These are phyloP conservation scores for Blastosporella zonata DNA, from an alignment of 1,284 basidiomycete genomes.

Conservation along the genomic window DNA sequence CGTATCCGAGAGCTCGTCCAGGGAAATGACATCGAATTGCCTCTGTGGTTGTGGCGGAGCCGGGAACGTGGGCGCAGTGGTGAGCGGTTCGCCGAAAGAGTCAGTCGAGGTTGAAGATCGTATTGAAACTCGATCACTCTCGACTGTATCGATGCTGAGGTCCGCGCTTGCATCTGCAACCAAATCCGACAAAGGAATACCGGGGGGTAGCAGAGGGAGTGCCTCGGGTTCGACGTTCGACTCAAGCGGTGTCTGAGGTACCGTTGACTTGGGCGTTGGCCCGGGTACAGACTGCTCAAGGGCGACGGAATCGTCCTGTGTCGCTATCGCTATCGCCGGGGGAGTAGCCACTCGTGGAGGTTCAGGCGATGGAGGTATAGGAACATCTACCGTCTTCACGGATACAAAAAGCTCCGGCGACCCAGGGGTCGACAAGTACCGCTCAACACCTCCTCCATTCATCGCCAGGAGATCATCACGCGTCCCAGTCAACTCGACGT, in stretches of 20 bases:
- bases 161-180: neutral
- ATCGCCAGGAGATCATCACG: conserved; percentile 54
- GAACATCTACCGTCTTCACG: conserved; percentile 10
- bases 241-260: neutral
- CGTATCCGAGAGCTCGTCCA: conserved; percentile 72
- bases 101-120: conserved; percentile 48
- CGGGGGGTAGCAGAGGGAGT: neutral
- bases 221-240: neutral
- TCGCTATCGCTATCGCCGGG: neutral
- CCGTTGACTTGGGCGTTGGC: neutral
- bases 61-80: conserved; percentile 33
- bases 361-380: conserved; percentile 3
- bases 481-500: conserved; percentile 57
- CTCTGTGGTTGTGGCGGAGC: conserved; percentile 39
- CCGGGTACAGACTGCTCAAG: neutral
- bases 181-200: too few relatives aligned
- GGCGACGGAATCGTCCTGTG: neutral
- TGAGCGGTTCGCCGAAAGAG: conserved; percentile 53
- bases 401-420: conserved; percentile 17
- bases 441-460: conserved; percentile 58
- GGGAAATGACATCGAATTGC: conserved; percentile 67
- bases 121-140: conserved; percentile 31
- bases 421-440: conserved; percentile 62
- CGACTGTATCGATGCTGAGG: neutral
- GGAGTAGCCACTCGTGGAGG: conserved; percentile 2